Evolutionary conservation across 176 grass and related monocot species (phyloP).

Genomic region (Pharus latifolius): DNA sequence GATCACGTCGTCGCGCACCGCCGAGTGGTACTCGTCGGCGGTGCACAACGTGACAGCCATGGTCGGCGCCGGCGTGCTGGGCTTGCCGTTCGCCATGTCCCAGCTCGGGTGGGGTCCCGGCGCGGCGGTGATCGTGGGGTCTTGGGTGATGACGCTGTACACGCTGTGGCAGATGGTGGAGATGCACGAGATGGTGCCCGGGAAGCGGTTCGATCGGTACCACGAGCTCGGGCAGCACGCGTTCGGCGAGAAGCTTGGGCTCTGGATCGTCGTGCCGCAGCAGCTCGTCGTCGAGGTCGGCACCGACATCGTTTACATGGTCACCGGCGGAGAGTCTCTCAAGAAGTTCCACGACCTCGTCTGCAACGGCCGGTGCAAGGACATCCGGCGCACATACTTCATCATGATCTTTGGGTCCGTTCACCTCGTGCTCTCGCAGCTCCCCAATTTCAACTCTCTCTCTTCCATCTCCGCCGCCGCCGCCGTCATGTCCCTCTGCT

Average conservation of each 20-base stretch:
- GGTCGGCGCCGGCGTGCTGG: conserved; percentile 62
- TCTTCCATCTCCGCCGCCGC: conserved; percentile 57
- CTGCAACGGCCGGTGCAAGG: conserved; percentile 29
- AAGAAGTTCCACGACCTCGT: conserved; percentile 38
- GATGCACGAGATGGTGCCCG: conserved; percentile 84
- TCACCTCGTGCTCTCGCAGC: conserved; percentile 73
- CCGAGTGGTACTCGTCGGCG: conserved; percentile 60
- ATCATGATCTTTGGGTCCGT: conserved; percentile 67
- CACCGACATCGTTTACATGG: conserved; percentile 72
- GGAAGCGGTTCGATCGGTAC: conserved; percentile 75
- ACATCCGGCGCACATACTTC: conserved; percentile 55
- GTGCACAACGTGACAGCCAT: conserved; percentile 71
- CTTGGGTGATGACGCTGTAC: conserved; percentile 82
- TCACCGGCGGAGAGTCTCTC: conserved; percentile 62
- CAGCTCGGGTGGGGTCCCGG: conserved; percentile 63
- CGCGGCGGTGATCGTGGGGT: conserved; percentile 32
- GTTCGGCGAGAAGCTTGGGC: conserved; percentile 56
- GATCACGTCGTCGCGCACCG: conserved; percentile 41
- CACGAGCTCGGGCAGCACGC: conserved; percentile 77
- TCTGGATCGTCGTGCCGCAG: conserved; percentile 78
- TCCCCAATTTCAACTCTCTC: conserved; percentile 53
- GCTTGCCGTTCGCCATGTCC: conserved; percentile 51
- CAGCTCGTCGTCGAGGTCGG: conserved; percentile 73
- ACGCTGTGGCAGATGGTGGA: conserved; percentile 82
- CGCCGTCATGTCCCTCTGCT: conserved; percentile 68